phyloP scores from a whole-genome alignment of 352 stramenopile genomes.

The Phytophthora macrochlamydospora region DNA sequence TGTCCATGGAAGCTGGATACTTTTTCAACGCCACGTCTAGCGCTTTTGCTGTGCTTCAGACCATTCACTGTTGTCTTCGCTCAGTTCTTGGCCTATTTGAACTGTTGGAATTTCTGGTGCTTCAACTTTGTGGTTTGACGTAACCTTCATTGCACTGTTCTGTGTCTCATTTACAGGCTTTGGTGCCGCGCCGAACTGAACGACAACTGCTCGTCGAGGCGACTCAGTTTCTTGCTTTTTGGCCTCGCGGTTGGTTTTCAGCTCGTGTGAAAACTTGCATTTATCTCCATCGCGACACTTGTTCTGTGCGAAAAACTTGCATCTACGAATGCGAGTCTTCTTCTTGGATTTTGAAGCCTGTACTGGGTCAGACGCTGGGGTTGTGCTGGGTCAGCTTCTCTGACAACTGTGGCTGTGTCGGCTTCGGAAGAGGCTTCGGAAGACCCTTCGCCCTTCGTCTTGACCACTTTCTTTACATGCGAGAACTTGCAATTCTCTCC shows the following conservation, averaged over 20 bases:
- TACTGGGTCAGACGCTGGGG: background rate
- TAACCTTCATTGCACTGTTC: background rate
- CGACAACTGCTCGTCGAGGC: constrained; percentile 18
- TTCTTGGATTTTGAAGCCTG: constrained; percentile 25
- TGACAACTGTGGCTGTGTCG: constrained; percentile 10
- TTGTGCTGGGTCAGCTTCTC: constrained; percentile 23
- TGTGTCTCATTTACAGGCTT: background rate
- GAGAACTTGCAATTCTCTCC: constrained; percentile 58
- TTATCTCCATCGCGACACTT: constrained; percentile 57
- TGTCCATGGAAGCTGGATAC: constrained; percentile 76
- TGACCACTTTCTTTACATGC: constrained; percentile 35
- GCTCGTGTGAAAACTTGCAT: constrained; percentile 66
- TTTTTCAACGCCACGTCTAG: constrained; percentile 74
- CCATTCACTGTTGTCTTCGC: constrained; percentile 46
- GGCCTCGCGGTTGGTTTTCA: constrained; percentile 17
- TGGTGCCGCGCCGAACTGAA: constrained; percentile 18
- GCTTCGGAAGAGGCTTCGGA: constrained; percentile 6
- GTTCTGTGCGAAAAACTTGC: constrained; percentile 60
- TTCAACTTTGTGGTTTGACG: background rate
- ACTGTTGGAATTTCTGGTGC: background rate
- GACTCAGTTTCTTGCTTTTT: constrained; percentile 2
- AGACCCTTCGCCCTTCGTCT: constrained; percentile 7
- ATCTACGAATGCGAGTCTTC: constrained; percentile 34
- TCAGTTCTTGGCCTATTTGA: constrained; percentile 1
- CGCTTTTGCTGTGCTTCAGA: constrained; percentile 63